Evolutionary conservation across 2,329 filamentous ascomycete genomes (phyloP).

Genomic region (Claviceps spartinae): DNA sequence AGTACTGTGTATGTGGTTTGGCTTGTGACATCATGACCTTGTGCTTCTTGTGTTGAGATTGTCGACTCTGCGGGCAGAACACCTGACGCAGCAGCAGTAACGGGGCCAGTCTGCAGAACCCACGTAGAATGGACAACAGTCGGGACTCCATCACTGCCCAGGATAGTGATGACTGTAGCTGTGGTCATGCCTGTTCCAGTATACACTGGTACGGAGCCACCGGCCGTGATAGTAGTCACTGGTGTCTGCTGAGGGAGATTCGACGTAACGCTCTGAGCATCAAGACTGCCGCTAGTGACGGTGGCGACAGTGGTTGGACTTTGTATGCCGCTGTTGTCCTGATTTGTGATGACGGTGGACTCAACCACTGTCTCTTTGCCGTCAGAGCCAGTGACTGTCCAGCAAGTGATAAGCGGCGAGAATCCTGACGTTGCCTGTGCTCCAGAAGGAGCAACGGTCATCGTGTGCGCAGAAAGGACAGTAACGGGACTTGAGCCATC

Average conservation of each 20-base stretch:
- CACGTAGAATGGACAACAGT: slow-evolving; percentile 6
- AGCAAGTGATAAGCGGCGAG: slow-evolving; percentile 9
- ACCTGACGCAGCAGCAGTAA: slow-evolving; percentile 2
- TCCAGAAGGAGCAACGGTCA: slow-evolving; percentile 8
- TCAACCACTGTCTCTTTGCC: slow-evolving; percentile 19
- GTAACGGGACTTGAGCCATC: slow-evolving; percentile 11
- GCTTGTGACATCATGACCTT: slow-evolving; percentile 5
- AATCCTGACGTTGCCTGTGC: background rate
- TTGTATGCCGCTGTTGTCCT: background rate
- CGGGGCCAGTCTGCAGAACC: slow-evolving; percentile 3
- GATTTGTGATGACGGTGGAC: slow-evolving; percentile 11
- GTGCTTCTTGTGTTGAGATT: slow-evolving; percentile 4
- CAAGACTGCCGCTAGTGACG: slow-evolving; percentile 1
- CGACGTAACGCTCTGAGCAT: slow-evolving; percentile 1
- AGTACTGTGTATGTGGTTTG: slow-evolving; percentile 15
- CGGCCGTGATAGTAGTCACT: slow-evolving; percentile 6
- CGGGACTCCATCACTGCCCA: slow-evolving; percentile 6
- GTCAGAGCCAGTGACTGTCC: slow-evolving; percentile 9
- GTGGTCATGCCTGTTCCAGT: slow-evolving; percentile 4
- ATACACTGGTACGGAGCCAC: slow-evolving; percentile 1
- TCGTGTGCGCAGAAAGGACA: slow-evolving; percentile 11
- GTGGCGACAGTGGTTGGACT: background rate
- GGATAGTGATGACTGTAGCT: slow-evolving; percentile 2
- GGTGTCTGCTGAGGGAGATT: slow-evolving; percentile 1
- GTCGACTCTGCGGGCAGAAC: slow-evolving; percentile 1